Base-by-base conservation (phyloP, 2,329 filamentous ascomycete genomes). In the Monilinia polystroma region DNA sequence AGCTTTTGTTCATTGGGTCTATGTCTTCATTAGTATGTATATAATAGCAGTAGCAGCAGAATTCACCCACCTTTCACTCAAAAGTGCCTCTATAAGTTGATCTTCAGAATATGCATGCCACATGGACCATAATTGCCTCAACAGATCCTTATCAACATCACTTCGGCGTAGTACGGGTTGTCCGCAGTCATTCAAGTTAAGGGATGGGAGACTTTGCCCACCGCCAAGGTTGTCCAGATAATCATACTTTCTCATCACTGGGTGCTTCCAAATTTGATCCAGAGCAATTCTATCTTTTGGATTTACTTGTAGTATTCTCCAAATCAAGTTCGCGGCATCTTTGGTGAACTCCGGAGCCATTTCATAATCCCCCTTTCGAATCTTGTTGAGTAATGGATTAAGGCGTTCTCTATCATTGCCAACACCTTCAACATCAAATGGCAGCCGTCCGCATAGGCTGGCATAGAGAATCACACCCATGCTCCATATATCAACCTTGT, bases 401-500 rank as follows among this genome's bases (percentile, higher is more conserved):
- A 91, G 78, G 20, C 84, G 71, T 29, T 60, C 64, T 20, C 53
- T 66, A 52, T 74, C 72, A 49, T 70, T 68, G 16, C 67, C 68
- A 43, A 47, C 57, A n/a, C 66, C 69, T 6, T 75, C 74, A n/a
- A 73, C 70, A 70, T 93, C 89, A 72, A 97, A 99, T 0, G 95
- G 95, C 2, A 97, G 85, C 35, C 85, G 87, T 1, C 92, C 93
- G 32, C 90, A 90, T 29, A 99, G 83, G 80, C 96, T 88, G 14
- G 93, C 93, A 76, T 90, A 99, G 0, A 99, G 80, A 66, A 96
- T 93, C 57, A 96, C 90, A 1, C 93, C 93, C 77, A 93, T 87
- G 76, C 93, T 97, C 95, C 95, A 99, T 58, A 97, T 90, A 74
- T 99, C 95, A 10, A 92, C 92, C 74, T 88, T 89, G 64, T 92